Evolutionary conservation across 768 basidiomycete species (phyloP).

Genomic region (Russula olivacea): DNA sequence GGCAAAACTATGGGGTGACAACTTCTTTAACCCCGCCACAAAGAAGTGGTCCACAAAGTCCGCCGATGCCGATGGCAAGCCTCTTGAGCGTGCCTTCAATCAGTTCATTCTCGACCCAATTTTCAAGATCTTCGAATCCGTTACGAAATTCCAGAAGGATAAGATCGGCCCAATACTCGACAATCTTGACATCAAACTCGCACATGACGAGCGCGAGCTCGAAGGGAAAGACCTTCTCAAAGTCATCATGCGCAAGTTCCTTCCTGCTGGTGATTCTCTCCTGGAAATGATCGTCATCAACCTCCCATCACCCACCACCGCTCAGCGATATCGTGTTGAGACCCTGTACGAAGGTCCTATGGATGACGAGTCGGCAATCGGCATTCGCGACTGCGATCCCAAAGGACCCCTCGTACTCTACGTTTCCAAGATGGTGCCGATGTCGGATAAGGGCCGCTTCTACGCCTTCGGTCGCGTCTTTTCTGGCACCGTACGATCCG

Average conservation of each 20-base stretch:
- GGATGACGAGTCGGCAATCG: constrained; percentile 99
- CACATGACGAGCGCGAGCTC: constrained; percentile 81
- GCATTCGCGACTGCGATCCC: constrained; percentile 97
- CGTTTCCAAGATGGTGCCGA: constrained; percentile 99
- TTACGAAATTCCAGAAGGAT: constrained; percentile 99
- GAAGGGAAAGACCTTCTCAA: constrained; percentile 97
- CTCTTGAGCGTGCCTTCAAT: constrained; percentile 98
- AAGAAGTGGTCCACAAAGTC: constrained; percentile 90
- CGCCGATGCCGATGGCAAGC: constrained; percentile 73
- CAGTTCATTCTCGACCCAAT: constrained; percentile 98
- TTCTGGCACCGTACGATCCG: constrained; percentile 94
- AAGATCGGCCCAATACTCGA: constrained; percentile 76
- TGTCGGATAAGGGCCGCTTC: constrained; percentile 99
- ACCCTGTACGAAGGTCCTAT: constrained; percentile 99
- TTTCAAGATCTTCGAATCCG: constrained; percentile 95
- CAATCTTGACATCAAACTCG: constrained; percentile 92
- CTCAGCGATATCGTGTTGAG: constrained; percentile 98
- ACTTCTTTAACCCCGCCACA: constrained; percentile 96
- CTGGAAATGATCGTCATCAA: constrained; percentile 99
- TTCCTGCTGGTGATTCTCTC: constrained; percentile 97
- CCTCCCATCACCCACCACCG: constrained; percentile 94
- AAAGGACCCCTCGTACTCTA: constrained; percentile 95
- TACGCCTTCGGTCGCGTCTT: constrained; percentile 99
- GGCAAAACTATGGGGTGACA: constrained; percentile 97
- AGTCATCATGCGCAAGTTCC: constrained; percentile 98